Conservation (phyloP, 164 flowering plant species). For the Amborella trichopoda region DNA sequence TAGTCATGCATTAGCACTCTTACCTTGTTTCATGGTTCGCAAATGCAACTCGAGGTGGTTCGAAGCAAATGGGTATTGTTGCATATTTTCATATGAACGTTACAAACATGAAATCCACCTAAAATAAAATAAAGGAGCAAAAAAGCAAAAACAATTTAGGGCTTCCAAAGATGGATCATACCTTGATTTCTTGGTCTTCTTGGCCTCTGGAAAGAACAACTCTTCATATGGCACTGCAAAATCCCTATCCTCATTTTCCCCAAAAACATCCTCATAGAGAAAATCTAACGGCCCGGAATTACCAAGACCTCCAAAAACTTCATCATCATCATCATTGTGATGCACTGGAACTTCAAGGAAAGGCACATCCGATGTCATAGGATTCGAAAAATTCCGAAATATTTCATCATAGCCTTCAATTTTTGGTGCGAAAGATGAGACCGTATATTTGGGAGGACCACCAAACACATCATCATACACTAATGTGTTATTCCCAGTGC, state of each 20-base stretch:
- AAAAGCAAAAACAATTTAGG: slow-evolving; percentile 3
- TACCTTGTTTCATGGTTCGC: too few species aligned
- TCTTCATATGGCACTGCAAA: slow-evolving; percentile 36
- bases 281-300: slow-evolving; percentile 35
- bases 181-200: slow-evolving; percentile 17
- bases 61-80: background rate
- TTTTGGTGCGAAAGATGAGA: slow-evolving; percentile 44
- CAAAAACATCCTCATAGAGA: slow-evolving; percentile 50
- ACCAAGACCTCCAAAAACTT: slow-evolving; percentile 16
- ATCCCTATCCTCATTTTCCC: slow-evolving; percentile 28
- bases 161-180: slow-evolving; percentile 6
- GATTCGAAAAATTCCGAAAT: slow-evolving; percentile 49
- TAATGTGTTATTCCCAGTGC: slow-evolving; percentile 11
- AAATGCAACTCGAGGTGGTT: too few species aligned
- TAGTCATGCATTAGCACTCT: too few species aligned
- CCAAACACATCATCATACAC: slow-evolving; percentile 71
- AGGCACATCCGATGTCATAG: slow-evolving; percentile 55
- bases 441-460: slow-evolving; percentile 49
- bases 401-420: slow-evolving; percentile 77
- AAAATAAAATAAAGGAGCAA: background rate
- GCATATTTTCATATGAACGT: slow-evolving; percentile 1
- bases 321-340: slow-evolving; percentile 21
- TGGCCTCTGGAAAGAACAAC: slow-evolving; percentile 15
- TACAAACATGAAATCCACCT: background rate
- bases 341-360: slow-evolving; percentile 53